phyloP scores from a whole-genome alignment of 345 rosid genomes.

The Excoecaria cochinchinensis region DNA sequence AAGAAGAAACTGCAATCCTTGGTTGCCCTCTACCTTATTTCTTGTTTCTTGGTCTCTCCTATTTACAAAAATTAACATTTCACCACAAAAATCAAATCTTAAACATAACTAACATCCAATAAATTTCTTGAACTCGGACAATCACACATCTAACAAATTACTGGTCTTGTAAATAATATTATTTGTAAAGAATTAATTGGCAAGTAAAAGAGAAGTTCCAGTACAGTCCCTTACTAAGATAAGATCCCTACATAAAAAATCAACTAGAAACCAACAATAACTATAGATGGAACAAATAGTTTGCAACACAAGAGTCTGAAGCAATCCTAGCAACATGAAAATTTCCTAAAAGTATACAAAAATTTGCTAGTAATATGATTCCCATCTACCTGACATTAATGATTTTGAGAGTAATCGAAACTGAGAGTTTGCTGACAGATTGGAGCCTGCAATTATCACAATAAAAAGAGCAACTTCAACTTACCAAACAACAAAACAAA shows the following conservation, averaged over 20 bases:
- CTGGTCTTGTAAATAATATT: too few relatives aligned
- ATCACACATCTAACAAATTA: not conserved
- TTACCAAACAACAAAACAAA: not conserved
- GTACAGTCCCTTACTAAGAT: conserved; percentile 14
- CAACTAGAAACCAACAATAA: not conserved
- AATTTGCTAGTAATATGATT: conserved; percentile 19
- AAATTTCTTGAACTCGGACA: too few relatives aligned
- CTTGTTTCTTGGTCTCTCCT: conserved; percentile 95
- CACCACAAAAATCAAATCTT: not conserved
- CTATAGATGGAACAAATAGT: conserved; percentile 16
- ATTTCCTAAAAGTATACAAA: conserved; percentile 24
- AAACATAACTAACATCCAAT: not conserved
- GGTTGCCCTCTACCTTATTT: conserved; percentile 86
- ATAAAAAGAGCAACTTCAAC: not conserved
- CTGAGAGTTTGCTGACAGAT: conserved; percentile 84
- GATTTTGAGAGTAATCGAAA: conserved; percentile 68
- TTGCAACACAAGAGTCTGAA: conserved; percentile 10
- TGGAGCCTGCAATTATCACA: conserved; percentile 52
- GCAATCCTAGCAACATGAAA: conserved; percentile 17
- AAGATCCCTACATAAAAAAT: conserved; percentile 1
- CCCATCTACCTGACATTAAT: conserved; percentile 28
- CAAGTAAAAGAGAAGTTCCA: conserved; percentile 9
- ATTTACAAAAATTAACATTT: not conserved
- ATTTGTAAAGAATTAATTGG: too few relatives aligned
- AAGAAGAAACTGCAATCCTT: conserved; percentile 56